These are phyloP conservation scores for Crassisporium funariophilum DNA, from an alignment of 768 basidiomycete species.

Conservation along the genomic window DNA sequence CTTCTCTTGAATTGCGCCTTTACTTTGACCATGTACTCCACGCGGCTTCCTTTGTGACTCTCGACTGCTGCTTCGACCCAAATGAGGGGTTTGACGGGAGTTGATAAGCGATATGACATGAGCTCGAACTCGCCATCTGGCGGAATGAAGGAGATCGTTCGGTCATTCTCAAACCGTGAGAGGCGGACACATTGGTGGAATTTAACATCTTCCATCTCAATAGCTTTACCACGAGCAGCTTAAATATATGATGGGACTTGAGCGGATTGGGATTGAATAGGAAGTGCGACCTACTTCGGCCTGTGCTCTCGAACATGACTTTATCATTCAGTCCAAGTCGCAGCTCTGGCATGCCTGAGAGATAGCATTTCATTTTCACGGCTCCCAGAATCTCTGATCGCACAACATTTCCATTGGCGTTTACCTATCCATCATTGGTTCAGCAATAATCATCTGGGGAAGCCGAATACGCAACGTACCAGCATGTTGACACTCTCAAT, in stretches of 20 bases:
- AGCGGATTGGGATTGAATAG: background rate
- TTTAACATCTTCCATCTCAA: conserved; percentile 99
- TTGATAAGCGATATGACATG: conserved; percentile 96
- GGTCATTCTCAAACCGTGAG: conserved; percentile 96
- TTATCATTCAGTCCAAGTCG: conserved; percentile 97
- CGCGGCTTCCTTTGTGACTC: conserved; percentile 87
- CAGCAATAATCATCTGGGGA: conserved; percentile 2
- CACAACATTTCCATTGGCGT: conserved; percentile 95
- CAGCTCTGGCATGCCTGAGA: conserved; percentile 99
- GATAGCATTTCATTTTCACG: conserved; percentile 99
- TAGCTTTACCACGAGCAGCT: conserved; percentile 94
- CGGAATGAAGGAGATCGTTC: conserved; percentile 98
- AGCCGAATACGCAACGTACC: conserved; percentile 45
- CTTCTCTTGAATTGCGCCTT: conserved; percentile 97
- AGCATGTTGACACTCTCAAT: conserved; percentile 97
- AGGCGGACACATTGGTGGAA: conserved; percentile 99
- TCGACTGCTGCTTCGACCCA: conserved; percentile 98
- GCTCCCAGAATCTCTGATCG: conserved; percentile 98
- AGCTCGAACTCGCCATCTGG: conserved; percentile 99
- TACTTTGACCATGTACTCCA: conserved; percentile 95
- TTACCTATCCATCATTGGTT: conserved; percentile 60
- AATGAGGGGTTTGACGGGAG: conserved; percentile 94
- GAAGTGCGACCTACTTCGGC: conserved; percentile 68
- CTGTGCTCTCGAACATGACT: conserved; percentile 99
- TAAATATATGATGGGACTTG: conserved; percentile 15